These are phyloP conservation scores for Fusarium buxicola DNA, from an alignment of 2,329 filamentous ascomycete genomes.

Conservation along the genomic window DNA sequence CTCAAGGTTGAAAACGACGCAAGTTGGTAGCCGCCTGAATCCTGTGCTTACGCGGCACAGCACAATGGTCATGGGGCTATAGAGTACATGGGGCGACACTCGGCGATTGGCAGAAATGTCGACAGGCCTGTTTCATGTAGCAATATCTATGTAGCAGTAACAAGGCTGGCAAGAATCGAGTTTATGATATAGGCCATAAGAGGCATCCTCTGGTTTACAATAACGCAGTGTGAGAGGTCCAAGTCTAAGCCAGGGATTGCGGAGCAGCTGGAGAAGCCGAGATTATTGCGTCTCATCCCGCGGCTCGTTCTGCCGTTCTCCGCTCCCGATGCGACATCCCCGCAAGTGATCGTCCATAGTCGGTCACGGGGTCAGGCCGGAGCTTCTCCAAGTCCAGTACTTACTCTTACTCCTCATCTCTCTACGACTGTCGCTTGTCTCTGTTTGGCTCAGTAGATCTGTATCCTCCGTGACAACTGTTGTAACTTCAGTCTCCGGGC, in stretches of 20 bases:
- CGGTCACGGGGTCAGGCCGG: too few species aligned
- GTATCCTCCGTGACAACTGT: too few species aligned
- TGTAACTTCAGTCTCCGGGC: too few species aligned
- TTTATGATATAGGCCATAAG: too few species aligned
- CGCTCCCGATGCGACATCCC: not conserved
- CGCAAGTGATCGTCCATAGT: not conserved
- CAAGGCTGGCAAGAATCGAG: too few species aligned
- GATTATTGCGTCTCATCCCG: not conserved
- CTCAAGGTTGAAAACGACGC: not conserved
- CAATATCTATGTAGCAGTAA: too few species aligned
- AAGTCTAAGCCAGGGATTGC: not conserved
- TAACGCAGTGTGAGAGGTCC: too few species aligned
- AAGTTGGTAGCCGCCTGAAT: not conserved
- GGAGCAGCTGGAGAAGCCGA: not conserved
- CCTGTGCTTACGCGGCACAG: slow-evolving; percentile 1
- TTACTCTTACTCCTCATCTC: not conserved
- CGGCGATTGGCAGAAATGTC: too few species aligned
- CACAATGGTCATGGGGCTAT: too few species aligned
- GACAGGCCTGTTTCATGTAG: not conserved
- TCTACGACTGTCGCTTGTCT: too few species aligned
- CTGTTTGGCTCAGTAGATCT: too few species aligned
- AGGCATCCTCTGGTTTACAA: not conserved
- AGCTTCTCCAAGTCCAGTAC: not conserved
- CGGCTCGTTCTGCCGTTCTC: not conserved
- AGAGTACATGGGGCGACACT: too few species aligned